These are phyloP conservation scores for Abrus pulchellus DNA, from an alignment of 306 rosid species.

Conservation along the genomic window DNA sequence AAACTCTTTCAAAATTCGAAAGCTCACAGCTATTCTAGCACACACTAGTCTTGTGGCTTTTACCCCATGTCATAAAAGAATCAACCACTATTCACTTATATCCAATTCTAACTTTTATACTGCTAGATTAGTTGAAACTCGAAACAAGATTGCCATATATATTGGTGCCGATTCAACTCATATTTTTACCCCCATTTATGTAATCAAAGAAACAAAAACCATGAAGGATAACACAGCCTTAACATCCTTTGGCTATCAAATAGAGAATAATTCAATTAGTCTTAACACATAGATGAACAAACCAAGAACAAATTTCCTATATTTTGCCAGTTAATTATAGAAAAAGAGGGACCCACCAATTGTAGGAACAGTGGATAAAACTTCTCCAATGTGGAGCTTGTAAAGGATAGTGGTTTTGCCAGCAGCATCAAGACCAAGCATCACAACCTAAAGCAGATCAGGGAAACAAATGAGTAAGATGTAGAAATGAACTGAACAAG, in stretches of 20 bases:
- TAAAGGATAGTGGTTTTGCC: constrained; percentile 93
- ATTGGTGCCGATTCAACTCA: background rate
- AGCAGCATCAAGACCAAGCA: constrained; percentile 97
- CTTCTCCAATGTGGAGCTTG: constrained; percentile 94
- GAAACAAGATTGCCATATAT: background rate
- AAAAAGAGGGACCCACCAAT: constrained; percentile 73
- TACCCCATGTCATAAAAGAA: constrained; percentile 4
- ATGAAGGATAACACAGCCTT: background rate
- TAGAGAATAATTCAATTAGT: background rate
- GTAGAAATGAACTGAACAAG: background rate
- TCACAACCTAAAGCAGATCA: constrained; percentile 74
- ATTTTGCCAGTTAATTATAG: background rate
- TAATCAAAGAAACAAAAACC: constrained; percentile 8
- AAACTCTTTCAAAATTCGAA: background rate
- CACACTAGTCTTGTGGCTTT: background rate
- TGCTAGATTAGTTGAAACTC: background rate
- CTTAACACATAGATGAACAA: constrained; percentile 1
- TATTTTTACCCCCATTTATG: background rate
- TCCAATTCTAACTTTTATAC: background rate
- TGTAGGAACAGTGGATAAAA: constrained; percentile 90
- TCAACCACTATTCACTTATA: background rate
- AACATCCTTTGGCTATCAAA: background rate
- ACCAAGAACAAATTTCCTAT: background rate
- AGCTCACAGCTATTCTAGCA: background rate
- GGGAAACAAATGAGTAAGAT: background rate